Evolutionary conservation across 352 stramenopile species (phyloP).

Genomic region (Phytophthora tentaculata): DNA sequence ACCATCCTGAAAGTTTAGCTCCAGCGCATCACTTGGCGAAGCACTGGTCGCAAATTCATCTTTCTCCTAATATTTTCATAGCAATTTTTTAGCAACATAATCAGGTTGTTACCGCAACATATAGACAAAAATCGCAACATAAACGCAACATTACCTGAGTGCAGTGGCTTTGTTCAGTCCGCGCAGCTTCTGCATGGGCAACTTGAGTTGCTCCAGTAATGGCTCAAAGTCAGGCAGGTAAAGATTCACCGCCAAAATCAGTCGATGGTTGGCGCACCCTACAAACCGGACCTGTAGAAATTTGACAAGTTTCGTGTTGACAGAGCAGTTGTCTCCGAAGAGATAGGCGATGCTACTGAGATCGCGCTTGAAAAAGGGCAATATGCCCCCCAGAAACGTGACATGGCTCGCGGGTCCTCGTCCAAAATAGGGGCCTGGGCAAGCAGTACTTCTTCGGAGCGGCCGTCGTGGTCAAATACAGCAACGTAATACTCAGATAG

Average conservation of each 20-base stretch:
- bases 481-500: not conserved
- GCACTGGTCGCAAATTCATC: not conserved
- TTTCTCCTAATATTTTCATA: not conserved
- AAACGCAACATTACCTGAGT: not conserved
- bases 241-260: slow-evolving; percentile 7
- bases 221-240: slow-evolving; percentile 2
- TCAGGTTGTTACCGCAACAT: too few relatives aligned
- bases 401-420: not conserved
- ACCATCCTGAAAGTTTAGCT: too few relatives aligned
- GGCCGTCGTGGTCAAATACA: slow-evolving; percentile 7
- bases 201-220: not conserved
- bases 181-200: slow-evolving; percentile 10
- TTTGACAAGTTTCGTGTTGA: not conserved
- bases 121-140: too few relatives aligned
- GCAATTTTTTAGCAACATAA: too few relatives aligned
- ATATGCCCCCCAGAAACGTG: not conserved
- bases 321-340: slow-evolving; percentile 5
- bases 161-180: slow-evolving; percentile 1
- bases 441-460: slow-evolving; percentile 1
- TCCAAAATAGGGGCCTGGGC: slow-evolving; percentile 3
- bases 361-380: not conserved
- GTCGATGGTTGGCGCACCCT: not conserved
- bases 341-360: not conserved
- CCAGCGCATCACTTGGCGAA: not conserved
- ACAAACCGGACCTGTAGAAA: not conserved